Evolutionary conservation across 83 land plant species (phyloP).

Genomic region (Diphasiastrum complanatum): DNA sequence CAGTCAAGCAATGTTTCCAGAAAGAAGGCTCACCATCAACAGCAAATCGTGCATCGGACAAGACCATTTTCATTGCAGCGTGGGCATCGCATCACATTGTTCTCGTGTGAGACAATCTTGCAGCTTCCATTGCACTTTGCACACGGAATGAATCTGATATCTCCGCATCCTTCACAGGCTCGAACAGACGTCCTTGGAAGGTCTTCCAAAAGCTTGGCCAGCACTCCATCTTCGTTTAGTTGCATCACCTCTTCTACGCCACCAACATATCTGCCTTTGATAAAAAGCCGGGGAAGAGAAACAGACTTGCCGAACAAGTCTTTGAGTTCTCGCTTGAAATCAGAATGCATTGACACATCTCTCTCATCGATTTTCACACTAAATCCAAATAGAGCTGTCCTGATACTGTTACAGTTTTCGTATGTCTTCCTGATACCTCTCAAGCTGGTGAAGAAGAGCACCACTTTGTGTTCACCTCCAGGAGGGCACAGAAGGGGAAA

Average conservation of each 20-base stretch:
- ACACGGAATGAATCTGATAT: conserved; percentile 58
- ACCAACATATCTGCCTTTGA: conserved; percentile 71
- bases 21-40: too few relatives aligned
- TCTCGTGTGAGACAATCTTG: conserved; percentile 28
- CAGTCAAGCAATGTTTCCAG: too few relatives aligned
- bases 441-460: conserved; percentile 16
- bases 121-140: conserved; percentile 60
- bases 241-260: conserved; percentile 62
- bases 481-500: too few relatives aligned
- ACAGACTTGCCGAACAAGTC: conserved; percentile 15
- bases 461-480: conserved; percentile 12
- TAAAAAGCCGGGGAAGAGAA: conserved; percentile 58
- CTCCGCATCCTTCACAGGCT: conserved; percentile 65
- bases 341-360: conserved; percentile 19
- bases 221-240: conserved; percentile 55
- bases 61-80: too few relatives aligned
- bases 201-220: conserved; percentile 40
- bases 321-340: conserved; percentile 8
- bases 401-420: conserved; percentile 2
- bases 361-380: conserved; percentile 17
- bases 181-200: conserved; percentile 23
- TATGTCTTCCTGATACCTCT: conserved; percentile 16
- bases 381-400: conserved; percentile 1
- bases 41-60: too few relatives aligned
- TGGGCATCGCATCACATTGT: conserved; percentile 22